Evolutionary conservation across 164 flowering plant genomes (phyloP).

Genomic region (Vitis rotundifolia): DNA sequence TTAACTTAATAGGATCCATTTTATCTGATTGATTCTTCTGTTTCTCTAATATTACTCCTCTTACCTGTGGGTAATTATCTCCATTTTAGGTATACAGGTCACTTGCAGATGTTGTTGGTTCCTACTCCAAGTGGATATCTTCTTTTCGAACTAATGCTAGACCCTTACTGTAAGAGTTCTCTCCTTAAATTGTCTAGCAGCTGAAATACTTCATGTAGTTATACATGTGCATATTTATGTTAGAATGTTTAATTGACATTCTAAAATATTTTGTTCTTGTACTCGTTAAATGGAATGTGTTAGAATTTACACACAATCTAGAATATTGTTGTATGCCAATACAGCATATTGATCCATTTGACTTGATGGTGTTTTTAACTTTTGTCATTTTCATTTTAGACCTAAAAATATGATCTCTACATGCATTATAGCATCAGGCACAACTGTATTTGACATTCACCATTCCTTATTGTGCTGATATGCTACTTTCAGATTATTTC

Average conservation of each 20-base stretch:
- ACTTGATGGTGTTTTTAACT: background rate
- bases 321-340: background rate
- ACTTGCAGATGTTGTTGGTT: constrained; percentile 82
- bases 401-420: background rate
- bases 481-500: constrained; percentile 75
- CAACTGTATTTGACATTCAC: background rate
- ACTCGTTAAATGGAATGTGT: no score
- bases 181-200: background rate
- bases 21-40: background rate
- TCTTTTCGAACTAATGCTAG: constrained; percentile 48
- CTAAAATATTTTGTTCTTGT: no score
- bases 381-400: background rate
- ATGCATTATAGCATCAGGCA: background rate
- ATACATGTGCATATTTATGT: background rate
- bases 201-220: background rate
- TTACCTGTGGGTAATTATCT: constrained; percentile 10
- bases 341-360: background rate
- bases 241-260: background rate
- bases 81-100: constrained; percentile 71
- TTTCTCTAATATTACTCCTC: background rate
- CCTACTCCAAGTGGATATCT: constrained; percentile 86
- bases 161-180: constrained; percentile 60
- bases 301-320: background rate
- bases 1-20: background rate
- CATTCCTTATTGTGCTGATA: constrained; percentile 28